Base-by-base conservation (phyloP, 108 stramenopile genomes). In the Fragilaria crotonensis region DNA sequence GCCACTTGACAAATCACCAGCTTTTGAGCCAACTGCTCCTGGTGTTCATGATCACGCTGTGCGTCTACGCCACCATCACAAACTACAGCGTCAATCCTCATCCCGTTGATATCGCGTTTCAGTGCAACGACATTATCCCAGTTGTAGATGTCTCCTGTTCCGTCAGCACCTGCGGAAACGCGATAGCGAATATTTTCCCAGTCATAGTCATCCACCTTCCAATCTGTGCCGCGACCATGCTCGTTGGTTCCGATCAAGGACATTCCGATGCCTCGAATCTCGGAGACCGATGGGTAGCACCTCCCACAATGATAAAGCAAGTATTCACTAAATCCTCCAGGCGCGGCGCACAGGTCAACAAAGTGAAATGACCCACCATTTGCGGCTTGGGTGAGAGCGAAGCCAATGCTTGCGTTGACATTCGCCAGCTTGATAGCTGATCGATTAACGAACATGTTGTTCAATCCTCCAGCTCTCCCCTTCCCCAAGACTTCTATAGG, bases 1-100 rank as follows among this genome's bases (percentile, higher is more conserved):
- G 88, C 85, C 21, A 81, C 60, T 68, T 94, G 83, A 56, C 80
- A 85, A 7, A 84, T 70, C 17, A 94, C 62, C 30, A 94, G 49
- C 36, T 83, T 78, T 64, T 77, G 75, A 1, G 92, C 65, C 44
- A 84, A 31, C 31, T 59, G 71, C 72, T 94, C 92, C 67, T 90
- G 93, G 60, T 73, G 53, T 54, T 77, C 72, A n/a, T 75, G 72
- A 58, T 90, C 74, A 27, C 93, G 77, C 66, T 94, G 93, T 1
- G 84, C 85, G 74, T 94, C 93, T 69, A 90, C 83, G 25, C 93
- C 93, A 2, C 93, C 93, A 62, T 94, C 93, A 11, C 88, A 84
- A 25, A 94, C 77, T 1, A 94, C 89, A 27, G 90, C 66, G 52
- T 89, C 60, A 20, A 84, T 79, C 5, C 30, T 31, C 4, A 14